Evolutionary conservation across 192 early-diverging fungal species (phyloP).

Genomic region (Backusella morwellensis): DNA sequence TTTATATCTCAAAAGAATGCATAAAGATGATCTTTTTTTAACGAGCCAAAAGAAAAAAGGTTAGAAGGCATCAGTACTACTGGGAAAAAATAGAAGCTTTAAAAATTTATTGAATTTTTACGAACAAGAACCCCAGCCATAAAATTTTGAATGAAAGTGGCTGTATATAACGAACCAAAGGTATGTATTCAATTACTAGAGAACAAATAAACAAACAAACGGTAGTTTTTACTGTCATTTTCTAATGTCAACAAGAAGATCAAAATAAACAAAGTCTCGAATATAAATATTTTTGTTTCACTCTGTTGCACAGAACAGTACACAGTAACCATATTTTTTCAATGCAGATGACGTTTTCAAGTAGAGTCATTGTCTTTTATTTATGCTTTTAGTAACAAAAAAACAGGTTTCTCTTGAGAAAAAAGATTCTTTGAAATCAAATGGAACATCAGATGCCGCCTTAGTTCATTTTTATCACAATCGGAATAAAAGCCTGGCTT

Average conservation of each 20-base stretch:
- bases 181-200: not conserved
- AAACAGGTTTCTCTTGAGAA: slow-evolving; percentile 1
- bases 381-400: not conserved
- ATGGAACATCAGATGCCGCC: not conserved
- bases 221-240: not conserved
- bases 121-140: not conserved
- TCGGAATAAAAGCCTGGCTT: not conserved
- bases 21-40: not conserved
- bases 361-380: not conserved
- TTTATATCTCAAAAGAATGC: not conserved
- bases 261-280: not conserved
- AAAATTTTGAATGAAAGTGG: not conserved
- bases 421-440: not conserved
- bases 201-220: not conserved
- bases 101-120: not conserved
- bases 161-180: not conserved
- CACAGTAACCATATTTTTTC: not conserved
- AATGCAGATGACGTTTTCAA: not conserved
- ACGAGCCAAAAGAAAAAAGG: not conserved
- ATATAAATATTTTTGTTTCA: not conserved
- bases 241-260: not conserved
- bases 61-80: not conserved
- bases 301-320: not conserved
- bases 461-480: not conserved
- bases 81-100: not conserved